Evolutionary conservation across 2,329 filamentous ascomycete species (phyloP).

Genomic region (Colletotrichum tofieldiae): DNA sequence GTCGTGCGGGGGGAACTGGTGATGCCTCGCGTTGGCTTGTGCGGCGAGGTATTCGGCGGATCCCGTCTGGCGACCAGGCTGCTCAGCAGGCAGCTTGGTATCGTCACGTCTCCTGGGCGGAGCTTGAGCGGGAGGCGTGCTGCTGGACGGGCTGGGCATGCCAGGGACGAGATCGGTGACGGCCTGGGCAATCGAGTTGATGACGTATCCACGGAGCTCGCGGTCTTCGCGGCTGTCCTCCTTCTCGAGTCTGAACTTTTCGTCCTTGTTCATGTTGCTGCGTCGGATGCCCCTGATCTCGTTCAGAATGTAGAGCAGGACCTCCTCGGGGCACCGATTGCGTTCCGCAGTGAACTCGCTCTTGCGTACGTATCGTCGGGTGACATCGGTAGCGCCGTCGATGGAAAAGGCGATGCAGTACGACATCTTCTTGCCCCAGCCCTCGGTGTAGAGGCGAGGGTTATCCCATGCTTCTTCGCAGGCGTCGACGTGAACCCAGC

Average conservation of each 20-base stretch:
- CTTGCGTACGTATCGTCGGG: constrained; percentile 80
- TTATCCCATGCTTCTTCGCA: constrained; percentile 98
- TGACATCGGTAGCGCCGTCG: constrained; percentile 82
- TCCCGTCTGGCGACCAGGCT: constrained; percentile 67
- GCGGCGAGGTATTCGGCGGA: constrained; percentile 67
- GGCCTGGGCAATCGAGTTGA: constrained; percentile 80
- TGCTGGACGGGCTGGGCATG: constrained; percentile 50
- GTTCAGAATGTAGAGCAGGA: constrained; percentile 90
- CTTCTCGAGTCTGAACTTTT: constrained; percentile 85
- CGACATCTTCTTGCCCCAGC: constrained; percentile 96
- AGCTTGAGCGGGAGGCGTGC: constrained; percentile 44
- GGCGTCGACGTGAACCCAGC: constrained; percentile 97
- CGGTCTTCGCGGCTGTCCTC: constrained; percentile 84
- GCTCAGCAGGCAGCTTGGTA: constrained; percentile 73
- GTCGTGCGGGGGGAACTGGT: constrained; percentile 61
- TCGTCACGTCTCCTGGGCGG: constrained; percentile 62
- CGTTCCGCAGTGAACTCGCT: constrained; percentile 81
- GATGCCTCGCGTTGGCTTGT: constrained; percentile 56
- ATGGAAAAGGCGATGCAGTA: constrained; percentile 98
- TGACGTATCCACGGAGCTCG: constrained; percentile 82
- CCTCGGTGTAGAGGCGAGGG: constrained; percentile 91
- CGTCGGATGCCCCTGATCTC: constrained; percentile 91
- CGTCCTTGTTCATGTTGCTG: constrained; percentile 87
- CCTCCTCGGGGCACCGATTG: constrained; percentile 87
- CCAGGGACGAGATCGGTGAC: constrained; percentile 78